Conservation (phyloP, 768 basidiomycete species). For the Cystofilobasidium bisporidii region DNA sequence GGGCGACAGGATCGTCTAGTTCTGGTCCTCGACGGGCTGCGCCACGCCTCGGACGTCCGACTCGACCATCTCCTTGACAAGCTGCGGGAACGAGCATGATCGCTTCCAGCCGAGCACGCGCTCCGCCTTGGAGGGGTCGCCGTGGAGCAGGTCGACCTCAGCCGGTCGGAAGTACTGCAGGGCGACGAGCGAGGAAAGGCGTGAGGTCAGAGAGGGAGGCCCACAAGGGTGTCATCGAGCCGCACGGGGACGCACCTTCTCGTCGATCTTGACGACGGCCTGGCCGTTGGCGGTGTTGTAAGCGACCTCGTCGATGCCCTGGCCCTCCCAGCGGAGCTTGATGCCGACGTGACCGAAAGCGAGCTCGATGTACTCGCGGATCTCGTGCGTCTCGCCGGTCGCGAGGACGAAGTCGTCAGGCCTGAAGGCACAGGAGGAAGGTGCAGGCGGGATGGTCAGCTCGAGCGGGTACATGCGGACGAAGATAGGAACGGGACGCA, state of each 20-base stretch:
- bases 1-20: no score
- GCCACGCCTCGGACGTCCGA: slow-evolving; percentile 30
- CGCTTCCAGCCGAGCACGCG: slow-evolving; percentile 82
- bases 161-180: slow-evolving; percentile 85
- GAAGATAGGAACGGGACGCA: not conserved
- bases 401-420: slow-evolving; percentile 90
- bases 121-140: slow-evolving; percentile 71
- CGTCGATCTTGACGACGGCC: slow-evolving; percentile 71
- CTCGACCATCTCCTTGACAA: slow-evolving; percentile 86
- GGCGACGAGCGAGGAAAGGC: not conserved
- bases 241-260: slow-evolving; percentile 18
- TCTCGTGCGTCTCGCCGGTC: slow-evolving; percentile 89
- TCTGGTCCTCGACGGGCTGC: slow-evolving; percentile 22
- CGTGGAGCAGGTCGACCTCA: slow-evolving; percentile 64
- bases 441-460: not conserved
- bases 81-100: slow-evolving; percentile 64
- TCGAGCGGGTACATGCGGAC: no score
- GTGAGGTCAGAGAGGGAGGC: not conserved
- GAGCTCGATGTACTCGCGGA: slow-evolving; percentile 86
- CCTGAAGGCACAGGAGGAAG: slow-evolving; percentile 34
- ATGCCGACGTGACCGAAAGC: slow-evolving; percentile 63
- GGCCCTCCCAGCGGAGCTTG: slow-evolving; percentile 45
- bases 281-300: slow-evolving; percentile 59
- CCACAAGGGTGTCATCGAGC: not conserved
- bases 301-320: slow-evolving; percentile 37